phyloP scores from a whole-genome alignment of 108 stramenopile species.

The Asterionellopsis glacialis region DNA sequence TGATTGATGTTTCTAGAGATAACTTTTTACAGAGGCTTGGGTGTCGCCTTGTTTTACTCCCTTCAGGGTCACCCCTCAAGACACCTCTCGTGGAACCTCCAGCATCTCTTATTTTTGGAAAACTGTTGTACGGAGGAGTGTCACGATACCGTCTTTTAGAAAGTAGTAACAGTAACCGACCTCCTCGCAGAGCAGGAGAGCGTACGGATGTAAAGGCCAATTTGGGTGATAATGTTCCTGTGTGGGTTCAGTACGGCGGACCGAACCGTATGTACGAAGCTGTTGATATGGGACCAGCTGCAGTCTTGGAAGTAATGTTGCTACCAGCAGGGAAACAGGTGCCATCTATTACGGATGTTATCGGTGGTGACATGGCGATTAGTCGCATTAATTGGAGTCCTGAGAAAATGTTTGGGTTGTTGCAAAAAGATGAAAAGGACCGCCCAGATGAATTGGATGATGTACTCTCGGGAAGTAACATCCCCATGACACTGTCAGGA shows the following conservation, averaged over 20 bases:
- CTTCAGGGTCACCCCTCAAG: conserved; percentile 52
- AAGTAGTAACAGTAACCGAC: conserved; percentile 20
- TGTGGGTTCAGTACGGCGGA: conserved; percentile 77
- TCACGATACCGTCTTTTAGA: conserved; percentile 51
- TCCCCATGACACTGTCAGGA: conserved; percentile 40
- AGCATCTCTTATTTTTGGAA: conserved; percentile 66
- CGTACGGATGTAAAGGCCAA: conserved; percentile 24
- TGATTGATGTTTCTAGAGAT: conserved; percentile 35
- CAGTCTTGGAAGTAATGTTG: conserved; percentile 58
- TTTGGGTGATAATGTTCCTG: conserved; percentile 33
- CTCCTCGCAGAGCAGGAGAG: conserved; percentile 43
- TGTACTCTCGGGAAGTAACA: conserved; percentile 9
- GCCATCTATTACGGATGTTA: conserved; percentile 24
- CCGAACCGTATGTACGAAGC: conserved; percentile 67
- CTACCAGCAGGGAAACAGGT: conserved; percentile 49
- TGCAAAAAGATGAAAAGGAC: conserved; percentile 16
- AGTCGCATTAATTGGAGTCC: conserved; percentile 44
- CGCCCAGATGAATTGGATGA: conserved; percentile 14
- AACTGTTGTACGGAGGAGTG: conserved; percentile 71
- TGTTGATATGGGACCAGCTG: conserved; percentile 70
- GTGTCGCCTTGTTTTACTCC: conserved; percentile 58
- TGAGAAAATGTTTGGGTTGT: conserved; percentile 32
- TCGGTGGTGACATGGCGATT: conserved; percentile 51
- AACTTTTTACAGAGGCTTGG: conserved; percentile 52
- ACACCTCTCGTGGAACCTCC: conserved; percentile 48